Evolutionary conservation across 2,329 filamentous ascomycete genomes (phyloP).

Genomic region (Cladosporium sp.): DNA sequence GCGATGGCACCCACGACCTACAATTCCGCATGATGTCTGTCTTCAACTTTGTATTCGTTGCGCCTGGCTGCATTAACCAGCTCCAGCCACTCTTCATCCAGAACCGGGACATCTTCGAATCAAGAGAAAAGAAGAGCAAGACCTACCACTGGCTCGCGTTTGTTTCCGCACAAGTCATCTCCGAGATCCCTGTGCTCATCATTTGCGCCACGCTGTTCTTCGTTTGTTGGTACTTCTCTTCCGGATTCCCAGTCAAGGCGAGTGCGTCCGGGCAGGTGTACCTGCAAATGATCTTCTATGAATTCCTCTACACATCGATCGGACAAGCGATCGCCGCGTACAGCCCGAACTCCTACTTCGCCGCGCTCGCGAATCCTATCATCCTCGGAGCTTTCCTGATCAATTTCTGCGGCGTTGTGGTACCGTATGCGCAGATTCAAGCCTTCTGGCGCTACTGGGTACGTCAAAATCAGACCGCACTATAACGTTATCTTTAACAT

Average conservation of each 20-base stretch:
- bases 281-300: constrained; percentile 47
- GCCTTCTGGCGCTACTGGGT: constrained; percentile 41
- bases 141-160: constrained; percentile 75
- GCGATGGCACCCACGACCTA: constrained; percentile 37
- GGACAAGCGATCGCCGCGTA: constrained; percentile 58
- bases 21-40: constrained; percentile 37
- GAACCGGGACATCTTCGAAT: constrained; percentile 60
- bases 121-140: constrained; percentile 63
- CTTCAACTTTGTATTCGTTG: constrained; percentile 39
- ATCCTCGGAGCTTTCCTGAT: constrained; percentile 32
- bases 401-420: constrained; percentile 38
- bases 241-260: constrained; percentile 44
- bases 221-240: constrained; percentile 39
- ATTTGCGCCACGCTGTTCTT: constrained; percentile 54
- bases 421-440: constrained; percentile 36
- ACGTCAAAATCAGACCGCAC: background rate
- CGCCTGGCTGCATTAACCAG: constrained; percentile 54
- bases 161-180: constrained; percentile 67
- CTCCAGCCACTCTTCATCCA: constrained; percentile 61
- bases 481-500: background rate
- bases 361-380: constrained; percentile 47
- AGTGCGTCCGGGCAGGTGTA: constrained; percentile 49
- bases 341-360: constrained; percentile 46
- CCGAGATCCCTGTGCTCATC: constrained; percentile 67
- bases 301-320: constrained; percentile 34